A percentile compares a stretch with the other conserved stretches of the same genome.
phyloP scores from a whole-genome alignment of 495 filamentous ascomycete species.

The Massariosphaeria phaeospora region DNA sequence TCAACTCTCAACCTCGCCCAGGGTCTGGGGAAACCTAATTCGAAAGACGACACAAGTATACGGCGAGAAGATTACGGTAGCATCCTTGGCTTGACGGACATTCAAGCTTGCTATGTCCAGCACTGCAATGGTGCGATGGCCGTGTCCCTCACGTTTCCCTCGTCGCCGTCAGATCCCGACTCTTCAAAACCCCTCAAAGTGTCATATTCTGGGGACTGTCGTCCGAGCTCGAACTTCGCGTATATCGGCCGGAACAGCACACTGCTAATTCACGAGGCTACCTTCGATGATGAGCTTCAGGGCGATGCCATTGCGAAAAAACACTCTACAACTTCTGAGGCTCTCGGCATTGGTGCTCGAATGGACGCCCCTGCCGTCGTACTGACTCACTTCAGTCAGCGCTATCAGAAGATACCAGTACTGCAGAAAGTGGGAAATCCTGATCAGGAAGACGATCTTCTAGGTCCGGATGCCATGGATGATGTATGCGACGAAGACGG shows the following conservation, averaged over 20 bases:
- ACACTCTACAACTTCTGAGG: constrained; percentile 81
- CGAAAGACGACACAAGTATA: neutral
- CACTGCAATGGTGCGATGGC: constrained; percentile 81
- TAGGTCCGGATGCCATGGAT: constrained; percentile 34
- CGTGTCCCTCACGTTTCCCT: constrained; percentile 67
- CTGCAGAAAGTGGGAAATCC: constrained; percentile 43
- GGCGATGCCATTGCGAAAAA: constrained; percentile 82
- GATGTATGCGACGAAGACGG: constrained; percentile 29
- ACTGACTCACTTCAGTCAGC: constrained; percentile 90
- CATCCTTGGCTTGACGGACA: constrained; percentile 43
- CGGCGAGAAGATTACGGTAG: constrained; percentile 13
- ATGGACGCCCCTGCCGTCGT: constrained; percentile 76
- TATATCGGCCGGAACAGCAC: constrained; percentile 68
- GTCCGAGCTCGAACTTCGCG: constrained; percentile 66
- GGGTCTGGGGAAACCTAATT: too few relatives aligned
- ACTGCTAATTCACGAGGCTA: constrained; percentile 89
- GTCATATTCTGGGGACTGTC: constrained; percentile 88
- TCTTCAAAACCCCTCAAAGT: constrained; percentile 58
- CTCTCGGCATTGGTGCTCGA: constrained; percentile 64
- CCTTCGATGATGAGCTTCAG: constrained; percentile 77
- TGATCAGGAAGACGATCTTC: constrained; percentile 30
- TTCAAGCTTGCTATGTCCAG: constrained; percentile 58
- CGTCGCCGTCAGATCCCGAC: neutral
- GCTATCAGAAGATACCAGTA: constrained; percentile 81
- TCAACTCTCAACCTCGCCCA: constrained; percentile 3